Evolutionary conservation across 2,329 filamentous ascomycete species (phyloP).

Genomic region (Aspergillus sp.): DNA sequence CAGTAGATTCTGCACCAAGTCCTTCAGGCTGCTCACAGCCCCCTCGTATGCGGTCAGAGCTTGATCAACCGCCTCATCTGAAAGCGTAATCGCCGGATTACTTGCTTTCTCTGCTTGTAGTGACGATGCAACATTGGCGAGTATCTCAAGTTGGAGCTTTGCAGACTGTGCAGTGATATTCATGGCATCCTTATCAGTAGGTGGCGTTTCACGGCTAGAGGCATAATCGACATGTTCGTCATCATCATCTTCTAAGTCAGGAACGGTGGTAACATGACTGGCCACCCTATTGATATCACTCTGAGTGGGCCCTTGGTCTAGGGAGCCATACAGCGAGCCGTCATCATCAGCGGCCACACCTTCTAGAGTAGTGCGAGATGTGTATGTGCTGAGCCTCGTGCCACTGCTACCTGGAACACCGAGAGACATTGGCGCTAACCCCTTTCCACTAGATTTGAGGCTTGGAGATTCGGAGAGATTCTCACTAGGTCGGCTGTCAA

Average conservation of each 20-base stretch:
- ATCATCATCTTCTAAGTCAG: slow-evolving; percentile 64
- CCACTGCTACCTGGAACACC: slow-evolving; percentile 38
- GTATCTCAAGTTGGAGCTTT: slow-evolving; percentile 85
- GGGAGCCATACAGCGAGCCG: slow-evolving; percentile 52
- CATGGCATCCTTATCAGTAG: slow-evolving; percentile 85
- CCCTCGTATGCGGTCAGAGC: slow-evolving; percentile 84
- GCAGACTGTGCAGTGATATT: slow-evolving; percentile 96
- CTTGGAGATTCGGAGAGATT: slow-evolving; percentile 39
- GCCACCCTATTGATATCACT: slow-evolving; percentile 50
- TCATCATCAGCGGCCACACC: slow-evolving; percentile 55
- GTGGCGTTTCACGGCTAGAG: slow-evolving; percentile 71
- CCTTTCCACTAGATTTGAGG: slow-evolving; percentile 33
- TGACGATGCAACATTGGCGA: slow-evolving; percentile 81
- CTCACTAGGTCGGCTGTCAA: slow-evolving; percentile 52
- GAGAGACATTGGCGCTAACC: slow-evolving; percentile 36
- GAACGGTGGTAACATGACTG: slow-evolving; percentile 51
- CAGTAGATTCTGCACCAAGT: slow-evolving; percentile 78
- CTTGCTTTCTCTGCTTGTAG: slow-evolving; percentile 69
- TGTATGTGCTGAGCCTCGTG: slow-evolving; percentile 51
- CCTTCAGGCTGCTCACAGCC: slow-evolving; percentile 83
- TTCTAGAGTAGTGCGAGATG: slow-evolving; percentile 48
- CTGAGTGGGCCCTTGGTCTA: slow-evolving; percentile 54
- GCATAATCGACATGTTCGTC: slow-evolving; percentile 80
- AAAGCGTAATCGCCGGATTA: slow-evolving; percentile 70
- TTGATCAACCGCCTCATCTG: slow-evolving; percentile 72